A percentile compares a stretch with the other conserved stretches of the same genome.
Conservation (phyloP, 1,284 basidiomycete species). For the Rhodofomes roseus region DNA sequence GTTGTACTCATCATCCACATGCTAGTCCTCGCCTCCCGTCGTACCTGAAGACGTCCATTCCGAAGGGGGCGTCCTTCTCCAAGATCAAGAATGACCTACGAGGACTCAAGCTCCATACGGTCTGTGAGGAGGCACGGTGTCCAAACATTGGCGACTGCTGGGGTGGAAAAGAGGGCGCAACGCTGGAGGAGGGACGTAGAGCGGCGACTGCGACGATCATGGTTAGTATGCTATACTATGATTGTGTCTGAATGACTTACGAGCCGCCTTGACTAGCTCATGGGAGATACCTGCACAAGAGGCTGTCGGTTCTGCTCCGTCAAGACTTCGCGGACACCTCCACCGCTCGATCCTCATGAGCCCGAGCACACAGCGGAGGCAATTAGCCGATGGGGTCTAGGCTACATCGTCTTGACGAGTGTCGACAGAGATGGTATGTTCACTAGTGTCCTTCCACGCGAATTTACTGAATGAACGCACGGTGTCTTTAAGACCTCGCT, state of each 20-base stretch:
- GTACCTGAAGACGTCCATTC: constrained; percentile 92
- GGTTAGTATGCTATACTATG: constrained; percentile 46
- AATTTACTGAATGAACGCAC: not conserved
- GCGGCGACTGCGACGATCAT: constrained; percentile 99
- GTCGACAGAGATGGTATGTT: constrained; percentile 92
- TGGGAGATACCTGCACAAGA: constrained; percentile 99
- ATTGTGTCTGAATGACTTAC: not conserved
- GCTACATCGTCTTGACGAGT: constrained; percentile 96
- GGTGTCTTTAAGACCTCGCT: constrained; percentile 61
- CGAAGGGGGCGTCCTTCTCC: constrained; percentile 84
- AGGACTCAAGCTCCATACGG: constrained; percentile 89
- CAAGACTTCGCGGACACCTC: constrained; percentile 88
- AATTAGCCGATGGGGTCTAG: constrained; percentile 96
- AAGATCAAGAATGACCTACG: constrained; percentile 95
- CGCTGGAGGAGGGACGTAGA: constrained; percentile 71
- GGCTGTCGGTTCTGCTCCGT: constrained; percentile 98
- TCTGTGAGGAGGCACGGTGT: constrained; percentile 98
- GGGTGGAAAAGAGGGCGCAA: constrained; percentile 83
- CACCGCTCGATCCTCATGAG: constrained; percentile 93
- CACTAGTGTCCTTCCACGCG: not conserved
- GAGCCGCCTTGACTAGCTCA: constrained; percentile 55
- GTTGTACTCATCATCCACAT: not conserved
- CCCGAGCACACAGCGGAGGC: constrained; percentile 99
- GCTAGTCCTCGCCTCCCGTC: constrained; percentile 84
- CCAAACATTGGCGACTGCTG: constrained; percentile 99